phyloP scores from a whole-genome alignment of 805 yeast species.

The Wickerhamomyces kurtzmanii region DNA sequence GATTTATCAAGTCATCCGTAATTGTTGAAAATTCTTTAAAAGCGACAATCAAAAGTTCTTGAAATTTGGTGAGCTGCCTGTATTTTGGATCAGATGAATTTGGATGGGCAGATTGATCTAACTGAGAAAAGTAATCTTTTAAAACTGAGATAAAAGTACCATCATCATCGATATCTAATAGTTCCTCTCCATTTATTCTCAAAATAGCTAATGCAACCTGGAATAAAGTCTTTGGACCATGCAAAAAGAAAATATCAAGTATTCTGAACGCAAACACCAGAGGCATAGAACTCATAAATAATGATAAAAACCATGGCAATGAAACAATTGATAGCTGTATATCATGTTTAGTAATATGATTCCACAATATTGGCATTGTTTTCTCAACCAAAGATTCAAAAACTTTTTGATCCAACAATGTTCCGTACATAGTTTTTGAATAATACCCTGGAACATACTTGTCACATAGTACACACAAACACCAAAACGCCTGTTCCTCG shows the following conservation, averaged over 20 bases:
- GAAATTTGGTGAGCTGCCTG: constrained; percentile 72
- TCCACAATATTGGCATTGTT: constrained; percentile 84
- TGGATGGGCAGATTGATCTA: constrained; percentile 77
- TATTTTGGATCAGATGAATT: constrained; percentile 53
- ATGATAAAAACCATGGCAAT: constrained; percentile 90
- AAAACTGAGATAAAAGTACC: constrained; percentile 83
- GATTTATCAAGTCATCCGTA: constrained; percentile 63
- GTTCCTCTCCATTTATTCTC: constrained; percentile 77
- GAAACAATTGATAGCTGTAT: constrained; percentile 91
- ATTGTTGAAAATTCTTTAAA: constrained; percentile 82
- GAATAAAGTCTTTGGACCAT: constrained; percentile 83
- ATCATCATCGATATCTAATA: constrained; percentile 77
- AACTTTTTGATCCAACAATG: constrained; percentile 85
- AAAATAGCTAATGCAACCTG: constrained; percentile 92
- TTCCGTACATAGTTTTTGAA: constrained; percentile 96
- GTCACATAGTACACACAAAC: constrained; percentile 72
- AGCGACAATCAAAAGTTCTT: constrained; percentile 83
- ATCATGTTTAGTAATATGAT: constrained; percentile 67
- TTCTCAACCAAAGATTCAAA: constrained; percentile 84
- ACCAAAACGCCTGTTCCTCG: constrained; percentile 98
- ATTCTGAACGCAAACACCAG: constrained; percentile 86
- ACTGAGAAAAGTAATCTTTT: constrained; percentile 67
- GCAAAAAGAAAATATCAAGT: constrained; percentile 79
- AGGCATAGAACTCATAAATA: constrained; percentile 91
- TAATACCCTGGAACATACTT: constrained; percentile 89